Evolutionary conservation across 1,284 basidiomycete species (phyloP).

Genomic region (Fomitopsis palustris): DNA sequence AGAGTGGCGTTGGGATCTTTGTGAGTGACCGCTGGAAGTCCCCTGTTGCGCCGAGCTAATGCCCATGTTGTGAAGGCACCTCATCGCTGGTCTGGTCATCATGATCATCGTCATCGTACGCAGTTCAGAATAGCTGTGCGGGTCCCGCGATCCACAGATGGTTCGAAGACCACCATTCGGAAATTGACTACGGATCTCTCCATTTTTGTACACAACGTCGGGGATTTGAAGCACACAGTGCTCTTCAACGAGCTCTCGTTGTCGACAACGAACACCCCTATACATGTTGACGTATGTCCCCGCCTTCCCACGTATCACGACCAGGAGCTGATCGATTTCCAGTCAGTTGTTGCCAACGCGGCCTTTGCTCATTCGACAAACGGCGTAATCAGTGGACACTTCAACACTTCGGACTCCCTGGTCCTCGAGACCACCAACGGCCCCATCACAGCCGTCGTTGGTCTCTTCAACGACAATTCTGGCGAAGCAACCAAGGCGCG

Average conservation of each 20-base stretch:
- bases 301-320: background rate
- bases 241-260: conserved; percentile 16
- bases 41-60: background rate
- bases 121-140: conserved; percentile 19
- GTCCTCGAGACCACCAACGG: conserved; percentile 34
- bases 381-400: background rate
- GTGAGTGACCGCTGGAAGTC: conserved; percentile 15
- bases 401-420: background rate
- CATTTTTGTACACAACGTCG: conserved; percentile 19
- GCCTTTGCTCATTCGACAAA: conserved; percentile 8
- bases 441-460: conserved; percentile 32
- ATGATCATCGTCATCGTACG: conserved; percentile 2
- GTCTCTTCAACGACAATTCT: conserved; percentile 27
- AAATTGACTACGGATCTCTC: conserved; percentile 21
- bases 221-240: conserved; percentile 13
- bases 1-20: conserved; percentile 25
- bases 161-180: conserved; percentile 9
- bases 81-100: conserved; percentile 7
- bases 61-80: conserved; percentile 10
- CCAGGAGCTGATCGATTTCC: background rate
- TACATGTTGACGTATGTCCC: conserved; percentile 17
- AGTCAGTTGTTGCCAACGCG: conserved; percentile 32
- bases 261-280: conserved; percentile 14
- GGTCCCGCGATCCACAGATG: conserved; percentile 14
- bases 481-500: conserved; percentile 20